A percentile compares a stretch with the other conserved stretches of the same genome.
Evolutionary conservation across 2,329 filamentous ascomycete genomes (phyloP).

Genomic region (Colletotrichum sp.): DNA sequence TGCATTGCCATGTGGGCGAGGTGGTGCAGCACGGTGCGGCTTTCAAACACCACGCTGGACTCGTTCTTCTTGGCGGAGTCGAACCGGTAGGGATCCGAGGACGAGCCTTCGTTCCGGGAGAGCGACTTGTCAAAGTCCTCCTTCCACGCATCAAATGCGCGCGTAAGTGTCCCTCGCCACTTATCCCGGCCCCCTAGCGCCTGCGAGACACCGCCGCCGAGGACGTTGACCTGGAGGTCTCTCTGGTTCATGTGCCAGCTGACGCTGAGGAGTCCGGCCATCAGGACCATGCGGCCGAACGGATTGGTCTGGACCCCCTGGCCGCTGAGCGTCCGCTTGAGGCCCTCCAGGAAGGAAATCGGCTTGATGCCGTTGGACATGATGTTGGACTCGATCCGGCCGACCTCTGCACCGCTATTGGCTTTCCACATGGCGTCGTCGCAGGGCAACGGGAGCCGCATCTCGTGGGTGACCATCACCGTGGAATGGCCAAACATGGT

Average conservation of each 20-base stretch:
- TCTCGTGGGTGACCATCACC: slow-evolving; percentile 96
- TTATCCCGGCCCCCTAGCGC: slow-evolving; percentile 87
- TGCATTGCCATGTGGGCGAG: slow-evolving; percentile 98
- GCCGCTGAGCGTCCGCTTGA: slow-evolving; percentile 88
- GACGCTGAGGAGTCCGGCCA: slow-evolving; percentile 91
- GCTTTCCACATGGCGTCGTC: slow-evolving; percentile 94
- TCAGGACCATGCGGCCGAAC: slow-evolving; percentile 90
- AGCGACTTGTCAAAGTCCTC: slow-evolving; percentile 86
- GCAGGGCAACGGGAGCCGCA: slow-evolving; percentile 88
- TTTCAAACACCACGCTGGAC: slow-evolving; percentile 75
- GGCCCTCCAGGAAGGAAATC: slow-evolving; percentile 85
- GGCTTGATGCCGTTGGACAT: slow-evolving; percentile 82
- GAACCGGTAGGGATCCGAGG: slow-evolving; percentile 56
- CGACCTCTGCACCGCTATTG: slow-evolving; percentile 84
- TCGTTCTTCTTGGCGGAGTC: slow-evolving; percentile 66
- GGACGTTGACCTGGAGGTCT: slow-evolving; percentile 87
- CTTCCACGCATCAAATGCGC: slow-evolving; percentile 94
- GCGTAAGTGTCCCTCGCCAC: slow-evolving; percentile 84
- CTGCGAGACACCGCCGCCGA: slow-evolving; percentile 73
- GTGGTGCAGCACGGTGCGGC: slow-evolving; percentile 86
- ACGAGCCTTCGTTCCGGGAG: slow-evolving; percentile 57
- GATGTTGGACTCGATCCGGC: slow-evolving; percentile 79
- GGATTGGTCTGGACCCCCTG: slow-evolving; percentile 88
- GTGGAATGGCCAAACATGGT: slow-evolving; percentile 98
- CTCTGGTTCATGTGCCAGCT: slow-evolving; percentile 98